Base-by-base conservation (phyloP, 805 yeast species). In the Ogataea salicorniae region DNA sequence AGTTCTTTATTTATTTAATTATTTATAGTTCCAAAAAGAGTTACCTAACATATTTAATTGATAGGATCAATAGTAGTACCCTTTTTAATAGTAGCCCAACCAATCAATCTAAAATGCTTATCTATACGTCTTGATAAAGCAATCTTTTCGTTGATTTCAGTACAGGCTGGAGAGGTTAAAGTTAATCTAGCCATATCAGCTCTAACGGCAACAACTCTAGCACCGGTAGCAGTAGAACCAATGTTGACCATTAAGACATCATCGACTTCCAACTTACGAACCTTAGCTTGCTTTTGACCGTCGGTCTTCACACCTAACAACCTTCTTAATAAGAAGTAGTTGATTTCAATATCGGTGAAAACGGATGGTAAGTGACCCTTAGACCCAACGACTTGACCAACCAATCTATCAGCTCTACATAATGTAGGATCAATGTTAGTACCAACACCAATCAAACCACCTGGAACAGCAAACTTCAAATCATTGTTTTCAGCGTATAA, bases 381-480 rank as follows among this genome's bases (percentile, higher is more conserved):
- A 51, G 97, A 91, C 66, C 99, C 99, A 51, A 95, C 95, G 52
- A 94, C 99, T 75, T 94, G 99, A 61, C 99, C 99, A 47, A 95
- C 97, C 63, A 94, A 79, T 75, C 99, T 88, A 74, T 94, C 99
- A 52, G 98, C 99, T 76, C 99, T 87, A 78, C 99, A 94, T 63
- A 94, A 75, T 2, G 99, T 94, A 48, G 99, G 99, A 72, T 94
- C 99, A 57, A 94, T 95, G 72, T 88, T 89, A 44, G 99, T 94
- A 75, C 99, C 99, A 49, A 94, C 97, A 81, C 99, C 99, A 62
- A 94, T 95, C 67, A 94, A 80, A 55, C 99, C 99, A 83, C 99
- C 99, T 41, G 99, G 99, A 62, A 94, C 99, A 49, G 99, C 99
- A 63, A 92, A 94, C 70, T 94, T 94, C 71, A 94, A 81, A 69